Conservation (phyloP, 805 yeast genomes). For the Candida endomychidarum region DNA sequence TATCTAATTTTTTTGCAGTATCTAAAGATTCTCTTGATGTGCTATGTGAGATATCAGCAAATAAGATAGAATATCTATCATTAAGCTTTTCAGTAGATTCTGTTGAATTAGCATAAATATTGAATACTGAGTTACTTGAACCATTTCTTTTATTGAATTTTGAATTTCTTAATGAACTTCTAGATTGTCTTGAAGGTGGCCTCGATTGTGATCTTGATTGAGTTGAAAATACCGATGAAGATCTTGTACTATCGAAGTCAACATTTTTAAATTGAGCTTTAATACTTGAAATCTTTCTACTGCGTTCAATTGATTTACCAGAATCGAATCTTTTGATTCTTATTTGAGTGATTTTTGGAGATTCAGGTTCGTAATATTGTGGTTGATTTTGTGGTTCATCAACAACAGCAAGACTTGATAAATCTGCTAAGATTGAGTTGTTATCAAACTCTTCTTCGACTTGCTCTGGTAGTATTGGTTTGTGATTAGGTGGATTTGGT, state of each 20-base stretch:
- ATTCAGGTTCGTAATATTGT: not conserved
- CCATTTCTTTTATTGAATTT: not conserved
- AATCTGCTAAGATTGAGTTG: slow-evolving; percentile 7
- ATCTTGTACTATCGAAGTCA: slow-evolving; percentile 2
- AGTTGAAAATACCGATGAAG: not conserved
- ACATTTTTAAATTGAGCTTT: slow-evolving; percentile 1
- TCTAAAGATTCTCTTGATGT: slow-evolving; percentile 11
- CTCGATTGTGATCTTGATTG: not conserved
- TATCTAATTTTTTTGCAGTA: slow-evolving; percentile 2
- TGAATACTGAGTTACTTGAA: slow-evolving; percentile 8
- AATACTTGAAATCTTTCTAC: not conserved
- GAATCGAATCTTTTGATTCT: not conserved
- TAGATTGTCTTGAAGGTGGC: slow-evolving; percentile 2
- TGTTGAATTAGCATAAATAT: not conserved
- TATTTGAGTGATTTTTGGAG: not conserved
- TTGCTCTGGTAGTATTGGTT: not conserved
- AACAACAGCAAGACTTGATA: slow-evolving; percentile 6
- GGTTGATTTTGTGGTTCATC: slow-evolving; percentile 1
- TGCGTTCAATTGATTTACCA: not conserved
- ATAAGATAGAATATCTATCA: slow-evolving; percentile 5
- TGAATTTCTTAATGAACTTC: not conserved
- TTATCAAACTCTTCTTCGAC: not conserved
- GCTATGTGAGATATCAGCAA: slow-evolving; percentile 14
- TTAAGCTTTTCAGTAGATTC: slow-evolving; percentile 1
- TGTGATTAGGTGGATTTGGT: not conserved